A percentile compares a stretch with the other conserved stretches of the same genome.
phyloP scores from a whole-genome alignment of 2,329 filamentous ascomycete species.

The Aspergillus flavus region DNA sequence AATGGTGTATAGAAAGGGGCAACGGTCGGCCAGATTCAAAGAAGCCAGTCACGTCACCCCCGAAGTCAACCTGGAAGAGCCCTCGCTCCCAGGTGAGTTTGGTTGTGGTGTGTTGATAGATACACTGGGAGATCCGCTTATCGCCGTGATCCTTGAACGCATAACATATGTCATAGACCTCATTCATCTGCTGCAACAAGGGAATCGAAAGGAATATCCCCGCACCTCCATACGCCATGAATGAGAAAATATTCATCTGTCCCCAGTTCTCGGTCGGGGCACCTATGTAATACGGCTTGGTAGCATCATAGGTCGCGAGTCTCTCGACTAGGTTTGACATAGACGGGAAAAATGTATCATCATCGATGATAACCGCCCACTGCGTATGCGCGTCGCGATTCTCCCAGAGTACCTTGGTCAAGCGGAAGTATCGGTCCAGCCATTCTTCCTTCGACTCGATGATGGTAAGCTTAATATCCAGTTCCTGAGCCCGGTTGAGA shows the following conservation, averaged over 20 bases:
- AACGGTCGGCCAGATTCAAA: conserved; percentile 55
- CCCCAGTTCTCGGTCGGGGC: conserved; percentile 56
- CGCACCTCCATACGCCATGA: conserved; percentile 61
- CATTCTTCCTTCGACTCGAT: conserved; percentile 21
- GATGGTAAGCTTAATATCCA: conserved; percentile 42
- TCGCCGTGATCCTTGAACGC: conserved; percentile 49
- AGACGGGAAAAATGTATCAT: conserved; percentile 63
- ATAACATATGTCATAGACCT: conserved; percentile 53
- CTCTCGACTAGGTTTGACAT: conserved; percentile 51
- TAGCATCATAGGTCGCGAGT: conserved; percentile 50
- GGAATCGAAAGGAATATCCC: conserved; percentile 58
- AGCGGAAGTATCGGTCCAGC: conserved; percentile 56
- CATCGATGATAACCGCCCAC: conserved; percentile 60
- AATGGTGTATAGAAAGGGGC: conserved; percentile 38
- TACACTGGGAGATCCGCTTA: conserved; percentile 56
- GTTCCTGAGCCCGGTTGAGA: conserved; percentile 25
- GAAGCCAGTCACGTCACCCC: conserved; percentile 56
- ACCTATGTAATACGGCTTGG: conserved; percentile 54
- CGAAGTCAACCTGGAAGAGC: conserved; percentile 59
- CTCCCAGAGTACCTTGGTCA: conserved; percentile 50
- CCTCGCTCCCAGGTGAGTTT: conserved; percentile 54
- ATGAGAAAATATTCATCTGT: conserved; percentile 52
- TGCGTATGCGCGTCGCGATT: conserved; percentile 38
- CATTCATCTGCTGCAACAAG: conserved; percentile 50
- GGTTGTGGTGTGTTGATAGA: conserved; percentile 54